Base-by-base conservation (phyloP, 1,284 basidiomycete species). In the Baeospora myosura region DNA sequence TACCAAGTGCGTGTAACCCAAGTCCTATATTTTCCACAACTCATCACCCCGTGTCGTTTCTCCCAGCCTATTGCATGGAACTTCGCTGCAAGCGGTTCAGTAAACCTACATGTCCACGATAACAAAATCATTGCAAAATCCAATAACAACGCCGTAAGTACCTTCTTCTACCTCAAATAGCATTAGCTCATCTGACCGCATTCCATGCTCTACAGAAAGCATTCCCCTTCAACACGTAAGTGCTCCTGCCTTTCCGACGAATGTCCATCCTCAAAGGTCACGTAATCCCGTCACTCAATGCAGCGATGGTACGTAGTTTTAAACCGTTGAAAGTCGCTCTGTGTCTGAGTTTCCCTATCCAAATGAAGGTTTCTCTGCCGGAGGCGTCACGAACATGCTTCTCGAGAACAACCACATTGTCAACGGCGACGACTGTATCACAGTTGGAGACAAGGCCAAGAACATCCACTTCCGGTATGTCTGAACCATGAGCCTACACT, bases 151-250 rank as follows among this genome's bases (percentile, higher is more conserved):
- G n/a, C 8, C 6, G 62, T 65, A 39, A 40, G 53, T 44, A 16
- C 21, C 16, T 36, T 17, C 34, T 8, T 14, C n/a, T n/a, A n/a
- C n/a, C n/a, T n/a, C n/a, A n/a, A n/a, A n/a, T n/a, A n/a, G n/a
- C n/a, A n/a, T n/a, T 16, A 23, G 26, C 6, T 14, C 18, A 24
- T 10, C 6, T 40, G 7, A 10, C 8, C 4, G 8, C 11, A n/a
- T 17, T 2, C 40, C 32, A 10, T 34, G 8, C 33, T 14, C 20
- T 16, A 4, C 33, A 10, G 22, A 8, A 77, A 70, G 65, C 71
- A 0, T 78, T 78, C 62, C 76, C 76, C 3, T 79, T 78, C 60
- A 79, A 81, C 49, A 80, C 76, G 71, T 77, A 57, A 40, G 72
- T 32, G 29, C 14, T 25, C 14, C 32, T 24, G 29, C 2, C 16